phyloP scores from a whole-genome alignment of 305 asterid species.

The Fraxinus angustifolia region DNA sequence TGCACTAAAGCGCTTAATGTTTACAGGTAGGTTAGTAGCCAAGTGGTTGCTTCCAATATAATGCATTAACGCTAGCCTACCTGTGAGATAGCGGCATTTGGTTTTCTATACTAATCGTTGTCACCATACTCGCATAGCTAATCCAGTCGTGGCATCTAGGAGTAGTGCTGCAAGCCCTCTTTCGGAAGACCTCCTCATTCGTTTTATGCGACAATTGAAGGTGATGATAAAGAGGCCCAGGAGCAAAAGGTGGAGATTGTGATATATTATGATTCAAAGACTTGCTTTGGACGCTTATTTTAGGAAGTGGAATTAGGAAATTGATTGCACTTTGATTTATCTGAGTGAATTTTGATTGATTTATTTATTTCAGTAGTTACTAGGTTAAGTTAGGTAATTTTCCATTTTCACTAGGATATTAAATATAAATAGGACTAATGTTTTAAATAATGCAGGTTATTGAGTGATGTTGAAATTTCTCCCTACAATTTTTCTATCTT shows the following conservation, averaged over 20 bases:
- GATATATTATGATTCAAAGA: not conserved
- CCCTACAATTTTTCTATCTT: not conserved
- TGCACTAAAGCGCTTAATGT: not conserved
- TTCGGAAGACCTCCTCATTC: not conserved
- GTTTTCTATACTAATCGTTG: not conserved
- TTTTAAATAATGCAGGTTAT: not conserved
- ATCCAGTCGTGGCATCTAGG: not conserved
- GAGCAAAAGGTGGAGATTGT: not conserved
- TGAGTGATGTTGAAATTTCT: not conserved
- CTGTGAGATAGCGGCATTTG: not conserved
- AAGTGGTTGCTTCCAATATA: not conserved
- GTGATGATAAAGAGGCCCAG: not conserved
- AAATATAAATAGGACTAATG: not conserved
- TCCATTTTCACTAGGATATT: not conserved
- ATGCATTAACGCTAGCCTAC: not conserved
- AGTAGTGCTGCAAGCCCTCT: not conserved
- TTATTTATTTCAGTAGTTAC: not conserved
- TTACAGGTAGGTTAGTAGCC: not conserved
- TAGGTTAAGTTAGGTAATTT: not conserved
- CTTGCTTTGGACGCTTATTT: not conserved
- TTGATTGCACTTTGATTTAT: not conserved
- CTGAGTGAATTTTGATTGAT: not conserved
- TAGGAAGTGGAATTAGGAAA: not conserved
- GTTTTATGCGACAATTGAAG: not conserved
- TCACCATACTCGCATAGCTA: not conserved